Evolutionary conservation across 2,329 filamentous ascomycete genomes (phyloP), one percentile per base, ranked within the genome.

Genomic region (Botryotinia convoluta): DNA sequence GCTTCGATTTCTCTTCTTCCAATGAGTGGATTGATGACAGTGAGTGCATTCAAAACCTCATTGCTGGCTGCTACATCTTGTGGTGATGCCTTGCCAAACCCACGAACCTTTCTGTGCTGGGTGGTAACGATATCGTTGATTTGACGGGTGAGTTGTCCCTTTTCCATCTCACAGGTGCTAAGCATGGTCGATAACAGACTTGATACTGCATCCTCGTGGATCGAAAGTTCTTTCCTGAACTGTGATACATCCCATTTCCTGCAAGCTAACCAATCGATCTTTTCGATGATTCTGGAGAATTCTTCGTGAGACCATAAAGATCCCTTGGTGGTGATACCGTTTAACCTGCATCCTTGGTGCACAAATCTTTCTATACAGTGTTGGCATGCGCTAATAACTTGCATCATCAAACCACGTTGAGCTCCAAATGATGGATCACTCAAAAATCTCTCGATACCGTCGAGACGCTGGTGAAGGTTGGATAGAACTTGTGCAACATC

Each of bases 291-390:
- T 18, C 48, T 67, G 39, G 64, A 57, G 26, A 72, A 72, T 45
- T 72, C 71, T 60, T 72, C 39, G 29, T 48, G 62, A 12, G 71
- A 67, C 71, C 71, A 72, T 37, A 72, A 26, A 35, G 71, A 72
- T n/a, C 71, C 71, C 42, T 69, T 68, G 37, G 71, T 59, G 29
- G 71, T 68, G 42, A 72, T 37, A 37, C 71, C 62, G 26, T 68
- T 72, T n/a, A 67, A 42, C 26, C 35, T 72, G 71, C 62, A 72
- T 12, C 71, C 39, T n/a, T 69, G 62, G 18, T 72, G 71, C 26
- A 72, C 71, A 72, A 72, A 72, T 69, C 71, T 60, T 42, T 72
- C 71, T 39, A 72, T 69, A 32, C 71, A 72, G 22, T 72, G 29
- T 32, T 69, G 71, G 29, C 71, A 72, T 20, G 71, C 37, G 61